Evolutionary conservation across 805 yeast species (phyloP).

Genomic region (Alloascoidea africana): DNA sequence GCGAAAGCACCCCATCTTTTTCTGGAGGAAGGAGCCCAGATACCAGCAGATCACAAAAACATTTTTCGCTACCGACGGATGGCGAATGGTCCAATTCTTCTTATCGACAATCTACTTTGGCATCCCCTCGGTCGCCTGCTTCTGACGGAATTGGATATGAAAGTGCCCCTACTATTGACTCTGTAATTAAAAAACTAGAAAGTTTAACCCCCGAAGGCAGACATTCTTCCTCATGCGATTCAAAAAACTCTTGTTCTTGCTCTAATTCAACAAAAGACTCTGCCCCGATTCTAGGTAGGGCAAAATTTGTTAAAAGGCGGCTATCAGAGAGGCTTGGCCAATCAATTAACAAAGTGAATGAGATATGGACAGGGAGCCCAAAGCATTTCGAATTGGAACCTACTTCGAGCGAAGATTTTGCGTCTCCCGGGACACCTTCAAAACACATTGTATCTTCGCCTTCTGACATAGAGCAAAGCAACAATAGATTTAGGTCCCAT

Average conservation of each 20-base stretch:
- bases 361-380: slow-evolving; percentile 46
- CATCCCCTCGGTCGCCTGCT: too few species aligned
- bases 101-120: too few species aligned
- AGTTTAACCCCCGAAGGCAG: background rate
- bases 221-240: background rate
- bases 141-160: background rate
- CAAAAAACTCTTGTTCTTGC: background rate
- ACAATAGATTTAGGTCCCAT: slow-evolving; percentile 43
- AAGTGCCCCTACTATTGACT: background rate
- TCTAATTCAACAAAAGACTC: background rate
- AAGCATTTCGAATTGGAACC: slow-evolving; percentile 33
- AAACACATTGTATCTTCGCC: slow-evolving; percentile 26
- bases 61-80: too few species aligned
- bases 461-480: slow-evolving; percentile 29
- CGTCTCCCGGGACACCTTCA: slow-evolving; percentile 22
- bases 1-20: too few species aligned
- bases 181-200: background rate
- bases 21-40: too few species aligned
- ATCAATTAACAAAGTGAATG: slow-evolving; percentile 18
- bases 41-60: too few species aligned
- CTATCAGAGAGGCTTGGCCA: slow-evolving; percentile 4
- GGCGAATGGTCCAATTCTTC: too few species aligned
- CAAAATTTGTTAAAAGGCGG: background rate
- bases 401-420: too few species aligned
- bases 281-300: background rate